Percentiles rank a stretch among this genome's conserved stretches.
phyloP scores from a whole-genome alignment of 768 basidiomycete genomes.

The Vararia minispora region DNA sequence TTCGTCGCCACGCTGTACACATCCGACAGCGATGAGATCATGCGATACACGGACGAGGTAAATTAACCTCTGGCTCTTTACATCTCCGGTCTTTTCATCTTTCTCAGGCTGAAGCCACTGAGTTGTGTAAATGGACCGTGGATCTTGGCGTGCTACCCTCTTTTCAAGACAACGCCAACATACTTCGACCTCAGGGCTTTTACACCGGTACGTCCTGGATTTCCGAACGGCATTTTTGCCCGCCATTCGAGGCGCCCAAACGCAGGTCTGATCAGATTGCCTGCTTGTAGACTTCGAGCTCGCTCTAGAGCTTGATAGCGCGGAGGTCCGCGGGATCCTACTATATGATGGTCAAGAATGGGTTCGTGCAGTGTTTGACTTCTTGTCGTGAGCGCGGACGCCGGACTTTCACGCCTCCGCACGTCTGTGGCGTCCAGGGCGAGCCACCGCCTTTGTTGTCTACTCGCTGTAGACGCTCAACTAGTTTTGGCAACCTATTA shows the following conservation, averaged over 20 bases:
- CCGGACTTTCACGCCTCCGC: no score
- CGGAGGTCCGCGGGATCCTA: conserved; percentile 75
- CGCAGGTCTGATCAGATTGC: background rate
- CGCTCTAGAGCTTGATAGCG: conserved; percentile 74
- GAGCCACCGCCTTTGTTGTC: no score
- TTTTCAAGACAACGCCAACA: conserved; percentile 61
- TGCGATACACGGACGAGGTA: conserved; percentile 78
- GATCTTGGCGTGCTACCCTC: conserved; percentile 68
- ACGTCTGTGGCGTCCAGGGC: no score
- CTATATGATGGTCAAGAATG: conserved; percentile 69
- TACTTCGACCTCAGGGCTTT: conserved; percentile 50
- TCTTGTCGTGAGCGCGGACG: conserved; percentile 24
- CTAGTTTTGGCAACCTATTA: no score
- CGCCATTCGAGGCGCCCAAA: background rate
- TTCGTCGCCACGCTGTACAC: conserved; percentile 81
- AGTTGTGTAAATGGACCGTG: conserved; percentile 83
- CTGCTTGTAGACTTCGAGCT: conserved; percentile 61
- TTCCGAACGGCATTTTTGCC: background rate
- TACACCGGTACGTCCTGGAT: conserved; percentile 50
- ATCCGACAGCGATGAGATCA: conserved; percentile 59
- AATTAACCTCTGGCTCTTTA: conserved; percentile 11
- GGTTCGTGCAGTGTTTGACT: conserved; percentile 62
- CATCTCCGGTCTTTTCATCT: no score
- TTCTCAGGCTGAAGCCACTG: conserved; percentile 53
- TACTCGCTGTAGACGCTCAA: no score